Evolutionary conservation across 257 asterid species (phyloP).

Genomic region (Euphrasia confusa): DNA sequence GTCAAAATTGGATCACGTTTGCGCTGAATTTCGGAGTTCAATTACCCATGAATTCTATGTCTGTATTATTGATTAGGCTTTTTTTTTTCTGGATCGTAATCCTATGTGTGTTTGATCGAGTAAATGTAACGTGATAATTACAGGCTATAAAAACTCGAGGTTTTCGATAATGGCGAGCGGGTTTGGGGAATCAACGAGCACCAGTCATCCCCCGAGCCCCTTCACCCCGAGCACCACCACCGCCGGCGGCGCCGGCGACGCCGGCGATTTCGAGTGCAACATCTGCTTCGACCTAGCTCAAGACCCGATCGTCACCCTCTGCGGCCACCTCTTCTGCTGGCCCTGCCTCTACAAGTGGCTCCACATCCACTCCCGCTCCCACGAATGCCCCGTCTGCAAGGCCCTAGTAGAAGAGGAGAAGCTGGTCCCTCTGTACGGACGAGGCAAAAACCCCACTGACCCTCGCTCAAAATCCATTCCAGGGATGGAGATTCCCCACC

Average conservation of each 20-base stretch:
- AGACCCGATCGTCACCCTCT: conserved; percentile 40
- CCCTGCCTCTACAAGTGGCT: conserved; percentile 50
- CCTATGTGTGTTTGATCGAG: neutral
- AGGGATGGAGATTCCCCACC: conserved; percentile 51
- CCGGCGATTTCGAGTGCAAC: conserved; percentile 41
- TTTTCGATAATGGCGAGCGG: conserved; percentile 33
- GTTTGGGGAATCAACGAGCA: conserved; percentile 35
- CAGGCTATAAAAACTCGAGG: conserved; percentile 15
- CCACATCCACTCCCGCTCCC: conserved; percentile 34
- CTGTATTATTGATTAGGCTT: neutral
- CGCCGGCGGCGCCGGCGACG: conserved; percentile 21
- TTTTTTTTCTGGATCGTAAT: neutral
- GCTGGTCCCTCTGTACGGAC: conserved; percentile 39
- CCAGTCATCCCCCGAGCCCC: conserved; percentile 32
- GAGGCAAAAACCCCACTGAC: conserved; percentile 32
- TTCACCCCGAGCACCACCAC: conserved; percentile 23
- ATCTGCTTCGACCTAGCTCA: conserved; percentile 45
- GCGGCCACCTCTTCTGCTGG: conserved; percentile 49
- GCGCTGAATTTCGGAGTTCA: neutral
- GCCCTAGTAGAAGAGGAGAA: conserved; percentile 40
- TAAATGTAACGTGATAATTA: neutral
- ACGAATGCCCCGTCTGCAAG: conserved; percentile 44
- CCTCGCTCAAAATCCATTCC: conserved; percentile 44
- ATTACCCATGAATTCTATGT: neutral
- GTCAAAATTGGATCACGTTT: neutral